Evolutionary conservation across 768 basidiomycete species (phyloP).

Genomic region (Pleurotus platypus): DNA sequence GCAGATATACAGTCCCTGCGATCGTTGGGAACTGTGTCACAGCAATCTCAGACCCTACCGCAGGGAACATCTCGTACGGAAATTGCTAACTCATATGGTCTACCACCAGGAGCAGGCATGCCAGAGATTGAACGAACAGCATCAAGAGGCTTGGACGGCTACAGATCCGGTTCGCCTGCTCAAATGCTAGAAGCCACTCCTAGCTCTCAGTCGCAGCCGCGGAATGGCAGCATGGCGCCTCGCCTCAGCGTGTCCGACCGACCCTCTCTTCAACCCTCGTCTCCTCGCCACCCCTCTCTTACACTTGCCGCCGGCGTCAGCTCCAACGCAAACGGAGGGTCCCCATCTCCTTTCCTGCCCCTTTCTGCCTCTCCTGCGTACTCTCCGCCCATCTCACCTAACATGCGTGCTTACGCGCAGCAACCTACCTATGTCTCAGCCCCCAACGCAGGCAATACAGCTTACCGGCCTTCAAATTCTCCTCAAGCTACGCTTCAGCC

Average conservation of each 20-base stretch:
- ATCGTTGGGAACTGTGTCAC: slow-evolving; percentile 19
- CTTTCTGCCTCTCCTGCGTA: slow-evolving; percentile 58
- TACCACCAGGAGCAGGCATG: slow-evolving; percentile 35
- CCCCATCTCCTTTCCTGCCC: slow-evolving; percentile 45
- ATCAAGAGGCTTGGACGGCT: slow-evolving; percentile 32
- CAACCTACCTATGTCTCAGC: slow-evolving; percentile 78
- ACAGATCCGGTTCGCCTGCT: slow-evolving; percentile 26
- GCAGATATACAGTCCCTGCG: slow-evolving; percentile 27
- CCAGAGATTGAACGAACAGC: slow-evolving; percentile 25
- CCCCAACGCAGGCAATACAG: slow-evolving; percentile 44
- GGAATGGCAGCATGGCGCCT: slow-evolving; percentile 15
- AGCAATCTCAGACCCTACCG: slow-evolving; percentile 24
- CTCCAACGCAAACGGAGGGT: slow-evolving; percentile 26
- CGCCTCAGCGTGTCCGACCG: slow-evolving; percentile 16
- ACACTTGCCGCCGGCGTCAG: slow-evolving; percentile 31
- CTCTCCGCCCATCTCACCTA: slow-evolving; percentile 53
- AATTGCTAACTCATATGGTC: slow-evolving; percentile 39
- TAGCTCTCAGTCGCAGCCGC: slow-evolving; percentile 21
- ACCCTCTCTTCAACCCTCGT: slow-evolving; percentile 29
- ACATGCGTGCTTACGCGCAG: slow-evolving; percentile 63
- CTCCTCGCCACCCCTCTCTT: slow-evolving; percentile 45
- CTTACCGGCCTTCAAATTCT: slow-evolving; percentile 43
- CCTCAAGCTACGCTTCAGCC: slow-evolving; percentile 35
- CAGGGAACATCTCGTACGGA: slow-evolving; percentile 29
- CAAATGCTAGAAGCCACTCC: slow-evolving; percentile 10